A percentile compares a stretch with the other conserved stretches of the same genome.
Evolutionary conservation across 768 basidiomycete species (phyloP).

Genomic region (Termitomyces sp.): DNA sequence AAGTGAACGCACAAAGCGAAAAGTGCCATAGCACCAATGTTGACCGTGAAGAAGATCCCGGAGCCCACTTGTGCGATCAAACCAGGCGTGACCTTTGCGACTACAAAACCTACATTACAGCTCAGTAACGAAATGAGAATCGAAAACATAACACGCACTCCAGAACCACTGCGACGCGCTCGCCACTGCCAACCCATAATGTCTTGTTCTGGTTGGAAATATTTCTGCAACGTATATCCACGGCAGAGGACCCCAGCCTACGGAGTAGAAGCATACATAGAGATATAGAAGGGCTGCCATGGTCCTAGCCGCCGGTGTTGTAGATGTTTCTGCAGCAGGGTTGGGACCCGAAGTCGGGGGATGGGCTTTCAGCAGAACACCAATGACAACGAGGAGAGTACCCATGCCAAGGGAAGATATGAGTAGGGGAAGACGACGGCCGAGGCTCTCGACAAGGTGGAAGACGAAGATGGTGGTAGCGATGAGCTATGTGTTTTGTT

Average conservation of each 20-base stretch:
- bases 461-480: conserved; percentile 61
- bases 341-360: conserved; percentile 31
- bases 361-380: conserved; percentile 75
- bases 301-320: conserved; percentile 59
- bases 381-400: conserved; percentile 72
- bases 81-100: conserved; percentile 64
- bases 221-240: conserved; percentile 76
- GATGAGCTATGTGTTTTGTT: conserved; percentile 32
- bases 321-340: conserved; percentile 31
- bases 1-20: conserved; percentile 51
- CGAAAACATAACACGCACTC: conserved; percentile 35
- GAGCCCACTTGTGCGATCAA: conserved; percentile 58
- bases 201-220: conserved; percentile 78
- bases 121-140: conserved; percentile 12
- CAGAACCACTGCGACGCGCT: conserved; percentile 81
- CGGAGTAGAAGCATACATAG: conserved; percentile 81
- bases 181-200: conserved; percentile 72
- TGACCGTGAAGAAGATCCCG: conserved; percentile 72
- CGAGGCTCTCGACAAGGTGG: conserved; percentile 58
- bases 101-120: conserved; percentile 49
- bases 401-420: conserved; percentile 80
- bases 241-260: conserved; percentile 69
- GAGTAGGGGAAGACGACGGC: conserved; percentile 63
- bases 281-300: conserved; percentile 87
- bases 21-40: conserved; percentile 59